These are phyloP conservation scores for Neurospora intermedia DNA, from an alignment of 495 filamentous ascomycete species.

Conservation along the genomic window DNA sequence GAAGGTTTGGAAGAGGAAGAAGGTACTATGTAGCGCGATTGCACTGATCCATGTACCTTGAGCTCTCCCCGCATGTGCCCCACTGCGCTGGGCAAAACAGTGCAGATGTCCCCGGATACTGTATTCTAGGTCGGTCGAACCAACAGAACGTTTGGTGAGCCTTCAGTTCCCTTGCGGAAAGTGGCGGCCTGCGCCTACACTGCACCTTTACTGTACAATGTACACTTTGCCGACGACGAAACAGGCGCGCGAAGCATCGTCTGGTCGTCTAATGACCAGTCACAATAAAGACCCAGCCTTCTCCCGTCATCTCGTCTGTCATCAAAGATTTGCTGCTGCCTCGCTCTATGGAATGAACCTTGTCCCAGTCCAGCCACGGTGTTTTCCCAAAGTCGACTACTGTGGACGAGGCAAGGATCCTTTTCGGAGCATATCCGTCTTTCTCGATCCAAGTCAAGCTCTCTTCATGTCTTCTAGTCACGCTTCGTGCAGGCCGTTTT, in stretches of 20 bases:
- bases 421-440: not conserved
- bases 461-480: not conserved
- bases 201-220: not conserved
- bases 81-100: not conserved
- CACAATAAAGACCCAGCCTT: not conserved
- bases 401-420: not conserved
- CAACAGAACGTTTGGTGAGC: not conserved
- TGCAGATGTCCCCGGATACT: not conserved
- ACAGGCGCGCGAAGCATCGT: not conserved
- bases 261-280: not conserved
- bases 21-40: not conserved
- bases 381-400: not conserved
- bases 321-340: not conserved
- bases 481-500: not conserved
- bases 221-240: not conserved
- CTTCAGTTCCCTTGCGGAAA: not conserved
- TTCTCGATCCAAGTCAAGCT: not conserved
- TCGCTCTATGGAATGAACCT: not conserved
- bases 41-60: not conserved
- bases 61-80: not conserved
- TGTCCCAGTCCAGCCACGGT: not conserved
- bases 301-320: not conserved
- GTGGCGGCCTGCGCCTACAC: not conserved
- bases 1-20: not conserved
- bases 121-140: not conserved